Conservation (phyloP, 2,329 filamentous ascomycete genomes). For the Neoarthrinium moseri region DNA sequence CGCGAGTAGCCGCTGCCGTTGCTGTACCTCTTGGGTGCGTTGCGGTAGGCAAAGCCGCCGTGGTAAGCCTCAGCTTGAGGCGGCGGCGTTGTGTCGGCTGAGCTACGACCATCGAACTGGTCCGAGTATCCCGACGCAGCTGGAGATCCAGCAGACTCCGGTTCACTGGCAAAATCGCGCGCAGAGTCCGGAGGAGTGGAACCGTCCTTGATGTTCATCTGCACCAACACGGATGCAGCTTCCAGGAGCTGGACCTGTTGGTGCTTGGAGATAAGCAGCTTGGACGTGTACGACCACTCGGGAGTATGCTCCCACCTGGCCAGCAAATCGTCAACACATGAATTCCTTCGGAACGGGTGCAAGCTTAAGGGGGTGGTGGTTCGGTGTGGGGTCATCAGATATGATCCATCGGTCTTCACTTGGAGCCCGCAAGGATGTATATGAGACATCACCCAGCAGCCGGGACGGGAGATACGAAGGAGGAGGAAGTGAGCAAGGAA, state of each 20-base stretch:
- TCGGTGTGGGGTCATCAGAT: conserved; percentile 3
- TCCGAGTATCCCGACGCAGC: conserved; percentile 80
- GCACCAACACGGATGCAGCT: conserved; percentile 91
- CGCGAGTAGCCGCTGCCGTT: conserved; percentile 62
- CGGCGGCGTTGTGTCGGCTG: conserved; percentile 88
- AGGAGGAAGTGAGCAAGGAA: conserved; percentile 43
- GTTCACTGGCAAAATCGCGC: conserved; percentile 72
- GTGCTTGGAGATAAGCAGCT: conserved; percentile 97
- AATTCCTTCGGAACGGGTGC: conserved; percentile 26
- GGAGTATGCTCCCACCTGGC: conserved; percentile 98
- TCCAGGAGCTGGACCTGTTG: conserved; percentile 98
- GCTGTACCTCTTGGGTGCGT: conserved; percentile 57
- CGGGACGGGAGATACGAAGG: conserved; percentile 28
- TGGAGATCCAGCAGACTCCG: conserved; percentile 73
- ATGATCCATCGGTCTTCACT: neutral
- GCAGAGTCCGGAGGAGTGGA: conserved; percentile 63
- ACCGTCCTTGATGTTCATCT: conserved; percentile 68
- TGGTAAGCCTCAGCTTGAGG: conserved; percentile 68
- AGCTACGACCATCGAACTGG: conserved; percentile 74
- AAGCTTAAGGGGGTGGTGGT: neutral
- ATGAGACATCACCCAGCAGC: conserved; percentile 23
- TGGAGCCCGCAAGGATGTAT: neutral
- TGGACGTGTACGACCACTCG: conserved; percentile 95
- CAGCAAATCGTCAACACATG: conserved; percentile 34
- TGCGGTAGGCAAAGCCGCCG: conserved; percentile 44